These are phyloP conservation scores for Pontederia paniculata DNA, from an alignment of 176 grass and related monocot genomes.

Conservation along the genomic window DNA sequence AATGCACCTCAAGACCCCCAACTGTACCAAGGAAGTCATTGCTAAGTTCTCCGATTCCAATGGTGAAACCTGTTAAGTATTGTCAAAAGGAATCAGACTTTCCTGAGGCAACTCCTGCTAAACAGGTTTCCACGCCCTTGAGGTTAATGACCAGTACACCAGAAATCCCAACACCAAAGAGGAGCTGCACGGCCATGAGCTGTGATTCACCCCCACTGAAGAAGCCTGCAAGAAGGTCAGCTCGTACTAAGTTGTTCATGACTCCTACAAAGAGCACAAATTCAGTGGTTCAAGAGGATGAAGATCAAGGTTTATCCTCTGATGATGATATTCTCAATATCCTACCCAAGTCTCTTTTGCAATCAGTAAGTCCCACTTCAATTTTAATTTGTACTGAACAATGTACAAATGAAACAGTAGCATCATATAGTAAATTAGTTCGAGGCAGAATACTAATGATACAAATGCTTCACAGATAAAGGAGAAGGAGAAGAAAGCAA, in stretches of 20 bases:
- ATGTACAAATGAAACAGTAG: too few species aligned
- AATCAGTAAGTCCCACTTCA: slow-evolving; percentile 38
- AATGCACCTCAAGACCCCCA: not conserved
- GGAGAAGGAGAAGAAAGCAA: slow-evolving; percentile 45
- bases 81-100: slow-evolving; percentile 7
- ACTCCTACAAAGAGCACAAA: slow-evolving; percentile 45
- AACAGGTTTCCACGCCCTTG: slow-evolving; percentile 43
- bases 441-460: too few species aligned
- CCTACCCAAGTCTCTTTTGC: slow-evolving; percentile 56
- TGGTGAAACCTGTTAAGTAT: slow-evolving; percentile 13
- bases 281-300: slow-evolving; percentile 14
- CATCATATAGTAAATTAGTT: too few species aligned
- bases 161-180: slow-evolving; percentile 42
- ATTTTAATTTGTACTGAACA: too few species aligned
- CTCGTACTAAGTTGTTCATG: slow-evolving; percentile 59
- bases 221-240: slow-evolving; percentile 27
- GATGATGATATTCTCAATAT: slow-evolving; percentile 45
- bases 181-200: slow-evolving; percentile 20
- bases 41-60: slow-evolving; percentile 11
- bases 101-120: slow-evolving; percentile 54
- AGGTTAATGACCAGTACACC: slow-evolving; percentile 47
- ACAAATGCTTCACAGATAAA: slow-evolving; percentile 35
- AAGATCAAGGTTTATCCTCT: slow-evolving; percentile 6
- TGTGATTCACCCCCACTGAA: slow-evolving; percentile 24
- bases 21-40: not conserved